Evolutionary conservation across 306 rosid genomes (phyloP), one percentile per base, ranked within the genome.

Genomic region (Ceratonia siliqua): DNA sequence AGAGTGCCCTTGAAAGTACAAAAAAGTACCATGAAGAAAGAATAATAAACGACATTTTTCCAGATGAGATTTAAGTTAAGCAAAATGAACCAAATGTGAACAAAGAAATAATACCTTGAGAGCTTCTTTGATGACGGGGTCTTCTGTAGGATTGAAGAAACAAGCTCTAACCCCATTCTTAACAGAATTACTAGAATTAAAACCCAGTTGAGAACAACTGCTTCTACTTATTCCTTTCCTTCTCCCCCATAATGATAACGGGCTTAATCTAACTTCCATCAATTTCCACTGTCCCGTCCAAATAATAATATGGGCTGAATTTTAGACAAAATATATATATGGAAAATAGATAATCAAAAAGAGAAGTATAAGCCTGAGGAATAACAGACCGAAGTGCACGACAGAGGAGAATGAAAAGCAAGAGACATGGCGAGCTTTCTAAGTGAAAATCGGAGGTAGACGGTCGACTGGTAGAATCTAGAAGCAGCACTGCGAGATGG

Each of bases 51-150:
- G 9, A 43, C 6, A 14, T 2, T 8, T 39, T 66, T 8, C 5
- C 13, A 42, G 13, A 39, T 65, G 2, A 14, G 24, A 21, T 20
- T 24, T 7, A 13, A 66, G 30, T n/a, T 43, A 46, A 25, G 33
- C 45, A 48, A 41, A 15, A n/a, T 39, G 5, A 14, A 39, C n/a
- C 36, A n/a, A 27, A 36, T 33, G 3, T 30, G 8, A 5, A 21
- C 30, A 27, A 10, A 32, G 58, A 76, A 22, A 46, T 8, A 42
- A 15, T 69, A 91, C 98, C 98, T 93, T 91, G 68, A 91, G 74
- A 59, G 90, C 96, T 78, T 93, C 90, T 73, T 78, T 76, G 73
- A 86, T 5, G 59, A 93, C 68, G 54, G 92, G 96, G 36, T 93
- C 96, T 20, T 88, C 85, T 2, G 27, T 68, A 30, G 97, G 96